Evolutionary conservation across 2,329 filamentous ascomycete species (phyloP).

Genomic region (Aspergillus bombycis): DNA sequence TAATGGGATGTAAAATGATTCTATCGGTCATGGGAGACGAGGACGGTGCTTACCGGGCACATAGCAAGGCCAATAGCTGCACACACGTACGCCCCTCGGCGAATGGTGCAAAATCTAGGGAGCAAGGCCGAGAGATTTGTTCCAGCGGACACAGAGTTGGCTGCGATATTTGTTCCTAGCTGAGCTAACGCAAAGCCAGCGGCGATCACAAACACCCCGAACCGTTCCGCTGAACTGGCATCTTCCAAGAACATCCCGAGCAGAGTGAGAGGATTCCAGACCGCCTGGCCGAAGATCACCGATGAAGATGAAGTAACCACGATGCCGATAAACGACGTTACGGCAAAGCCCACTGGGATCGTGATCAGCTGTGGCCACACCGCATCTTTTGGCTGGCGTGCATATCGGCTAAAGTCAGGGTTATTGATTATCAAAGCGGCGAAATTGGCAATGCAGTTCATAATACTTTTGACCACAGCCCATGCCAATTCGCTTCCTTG

Average conservation of each 20-base stretch:
- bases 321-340: not conserved
- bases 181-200: not conserved
- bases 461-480: not conserved
- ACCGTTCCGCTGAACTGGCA: not conserved
- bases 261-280: not conserved
- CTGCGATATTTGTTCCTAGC: not conserved
- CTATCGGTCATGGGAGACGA: not conserved
- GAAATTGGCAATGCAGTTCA: not conserved
- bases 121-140: not conserved
- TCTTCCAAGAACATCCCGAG: not conserved
- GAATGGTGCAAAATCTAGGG: not conserved
- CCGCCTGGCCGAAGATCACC: not conserved
- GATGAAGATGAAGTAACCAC: not conserved
- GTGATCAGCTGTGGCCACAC: not conserved
- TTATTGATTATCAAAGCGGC: not conserved
- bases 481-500: not conserved
- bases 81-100: not conserved
- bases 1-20: too few species aligned
- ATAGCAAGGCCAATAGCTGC: not conserved
- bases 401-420: not conserved
- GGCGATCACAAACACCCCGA: not conserved
- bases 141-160: not conserved
- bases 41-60: not conserved
- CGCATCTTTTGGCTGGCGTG: not conserved
- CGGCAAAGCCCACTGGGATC: not conserved